A percentile compares a stretch with the other conserved stretches of the same genome.
Conservation (phyloP, 306 rosid species). For the Pyrus pyrifolia region DNA sequence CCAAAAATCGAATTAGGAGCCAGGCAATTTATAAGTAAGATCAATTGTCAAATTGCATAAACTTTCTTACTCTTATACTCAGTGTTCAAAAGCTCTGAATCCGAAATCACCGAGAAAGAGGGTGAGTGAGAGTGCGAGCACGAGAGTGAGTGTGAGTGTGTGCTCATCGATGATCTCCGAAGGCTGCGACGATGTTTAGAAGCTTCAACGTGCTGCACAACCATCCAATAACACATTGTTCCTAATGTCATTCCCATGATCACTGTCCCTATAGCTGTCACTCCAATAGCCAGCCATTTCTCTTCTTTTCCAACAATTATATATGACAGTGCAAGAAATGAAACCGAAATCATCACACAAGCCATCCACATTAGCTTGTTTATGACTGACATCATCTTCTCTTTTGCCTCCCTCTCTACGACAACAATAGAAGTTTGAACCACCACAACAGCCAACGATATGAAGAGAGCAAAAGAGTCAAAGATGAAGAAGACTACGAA, state of each 20-base stretch:
- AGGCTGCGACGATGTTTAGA: conserved; percentile 51
- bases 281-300: conserved; percentile 52
- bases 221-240: conserved; percentile 67
- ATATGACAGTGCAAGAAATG: conserved; percentile 74
- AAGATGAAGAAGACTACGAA: conserved; percentile 56
- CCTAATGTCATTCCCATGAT: conserved; percentile 69
- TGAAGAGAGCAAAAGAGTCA: conserved; percentile 69
- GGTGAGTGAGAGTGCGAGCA: conserved; percentile 30
- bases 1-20: not conserved
- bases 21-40: not conserved
- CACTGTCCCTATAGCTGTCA: conserved; percentile 61
- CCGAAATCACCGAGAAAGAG: conserved; percentile 47
- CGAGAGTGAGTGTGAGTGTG: not conserved
- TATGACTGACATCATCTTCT: conserved; percentile 56
- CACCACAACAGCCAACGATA: conserved; percentile 76
- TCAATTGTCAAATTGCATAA: conserved; percentile 50
- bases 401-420: conserved; percentile 55
- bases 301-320: conserved; percentile 54
- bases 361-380: conserved; percentile 86
- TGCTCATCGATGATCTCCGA: conserved; percentile 48
- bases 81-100: conserved; percentile 36
- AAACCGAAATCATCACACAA: conserved; percentile 64
- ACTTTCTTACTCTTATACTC: conserved; percentile 53
- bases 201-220: conserved; percentile 48
- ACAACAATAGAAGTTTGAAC: conserved; percentile 80